These are phyloP conservation scores for Castanea sativa DNA, from an alignment of 306 rosid species.

Conservation along the genomic window DNA sequence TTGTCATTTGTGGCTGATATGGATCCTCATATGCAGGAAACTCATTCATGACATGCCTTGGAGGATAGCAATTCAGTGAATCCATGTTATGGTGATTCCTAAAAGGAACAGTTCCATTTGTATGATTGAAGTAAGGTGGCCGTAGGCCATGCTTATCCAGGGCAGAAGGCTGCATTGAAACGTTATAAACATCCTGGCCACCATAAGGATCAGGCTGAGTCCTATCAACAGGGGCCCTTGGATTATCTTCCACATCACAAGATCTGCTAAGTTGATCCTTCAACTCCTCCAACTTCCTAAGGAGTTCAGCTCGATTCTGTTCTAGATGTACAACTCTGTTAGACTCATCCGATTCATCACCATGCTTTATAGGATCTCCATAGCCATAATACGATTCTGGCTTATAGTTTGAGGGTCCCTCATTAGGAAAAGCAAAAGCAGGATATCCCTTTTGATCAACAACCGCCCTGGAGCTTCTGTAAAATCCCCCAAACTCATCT, in stretches of 20 bases:
- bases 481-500: constrained; percentile 24
- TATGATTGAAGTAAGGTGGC: constrained; percentile 14
- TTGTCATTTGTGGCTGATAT: constrained; percentile 24
- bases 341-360: neutral
- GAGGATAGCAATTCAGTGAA: constrained; percentile 26
- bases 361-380: constrained; percentile 9
- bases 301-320: constrained; percentile 34
- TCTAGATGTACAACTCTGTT: constrained; percentile 22
- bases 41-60: constrained; percentile 21
- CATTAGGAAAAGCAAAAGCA: constrained; percentile 25
- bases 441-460: constrained; percentile 25
- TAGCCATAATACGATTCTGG: constrained; percentile 23
- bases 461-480: constrained; percentile 15
- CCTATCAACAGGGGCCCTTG: constrained; percentile 26
- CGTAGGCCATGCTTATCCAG: constrained; percentile 20
- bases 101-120: constrained; percentile 15
- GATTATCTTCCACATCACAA: constrained; percentile 31
- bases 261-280: constrained; percentile 38
- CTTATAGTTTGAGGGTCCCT: constrained; percentile 38
- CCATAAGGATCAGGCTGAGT: constrained; percentile 27
- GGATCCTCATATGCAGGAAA: constrained; percentile 30
- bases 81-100: constrained; percentile 24
- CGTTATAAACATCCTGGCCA: constrained; percentile 18
- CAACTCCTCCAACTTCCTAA: constrained; percentile 45
- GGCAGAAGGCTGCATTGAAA: constrained; percentile 26